Conservation (phyloP, 2,329 filamentous ascomycete species). For the Sarocladium oryzae region DNA sequence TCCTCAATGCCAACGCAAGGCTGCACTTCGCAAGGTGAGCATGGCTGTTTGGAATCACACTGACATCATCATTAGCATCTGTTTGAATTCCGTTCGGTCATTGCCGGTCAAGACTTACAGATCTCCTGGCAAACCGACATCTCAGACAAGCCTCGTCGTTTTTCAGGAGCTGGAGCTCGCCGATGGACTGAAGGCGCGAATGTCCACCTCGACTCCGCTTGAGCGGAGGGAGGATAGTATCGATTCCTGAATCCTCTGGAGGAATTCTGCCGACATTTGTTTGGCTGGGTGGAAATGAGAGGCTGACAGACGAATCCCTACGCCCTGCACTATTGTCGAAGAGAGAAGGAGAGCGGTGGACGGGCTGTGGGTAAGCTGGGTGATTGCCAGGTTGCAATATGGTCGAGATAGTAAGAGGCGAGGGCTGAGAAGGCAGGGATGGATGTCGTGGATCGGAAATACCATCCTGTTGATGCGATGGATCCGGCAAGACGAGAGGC, state of each 20-base stretch:
- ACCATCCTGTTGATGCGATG: neutral
- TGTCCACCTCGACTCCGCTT: slow-evolving; percentile 47
- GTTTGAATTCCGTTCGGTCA: neutral
- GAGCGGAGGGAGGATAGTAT: slow-evolving; percentile 47
- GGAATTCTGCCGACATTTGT: slow-evolving; percentile 27
- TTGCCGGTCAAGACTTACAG: slow-evolving; percentile 28
- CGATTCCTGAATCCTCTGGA: slow-evolving; percentile 41
- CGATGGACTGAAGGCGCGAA: slow-evolving; percentile 49
- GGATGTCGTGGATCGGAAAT: neutral
- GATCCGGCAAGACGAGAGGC: neutral
- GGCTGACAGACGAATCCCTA: slow-evolving; percentile 13
- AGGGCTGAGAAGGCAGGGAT: neutral
- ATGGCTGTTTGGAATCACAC: slow-evolving; percentile 47
- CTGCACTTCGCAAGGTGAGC: slow-evolving; percentile 37
- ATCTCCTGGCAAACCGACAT: slow-evolving; percentile 40
- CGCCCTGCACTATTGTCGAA: slow-evolving; percentile 7
- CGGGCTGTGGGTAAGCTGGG: neutral
- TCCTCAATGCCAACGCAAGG: slow-evolving; percentile 31
- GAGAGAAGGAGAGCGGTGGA: neutral
- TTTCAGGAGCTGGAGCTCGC: slow-evolving; percentile 44
- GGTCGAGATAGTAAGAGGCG: slow-evolving; percentile 2
- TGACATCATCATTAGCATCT: slow-evolving; percentile 20
- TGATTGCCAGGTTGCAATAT: too few relatives aligned
- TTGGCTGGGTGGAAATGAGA: slow-evolving; percentile 34
- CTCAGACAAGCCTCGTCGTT: slow-evolving; percentile 44